Conservation (phyloP, 805 yeast genomes). For the Candida loeiensis region DNA sequence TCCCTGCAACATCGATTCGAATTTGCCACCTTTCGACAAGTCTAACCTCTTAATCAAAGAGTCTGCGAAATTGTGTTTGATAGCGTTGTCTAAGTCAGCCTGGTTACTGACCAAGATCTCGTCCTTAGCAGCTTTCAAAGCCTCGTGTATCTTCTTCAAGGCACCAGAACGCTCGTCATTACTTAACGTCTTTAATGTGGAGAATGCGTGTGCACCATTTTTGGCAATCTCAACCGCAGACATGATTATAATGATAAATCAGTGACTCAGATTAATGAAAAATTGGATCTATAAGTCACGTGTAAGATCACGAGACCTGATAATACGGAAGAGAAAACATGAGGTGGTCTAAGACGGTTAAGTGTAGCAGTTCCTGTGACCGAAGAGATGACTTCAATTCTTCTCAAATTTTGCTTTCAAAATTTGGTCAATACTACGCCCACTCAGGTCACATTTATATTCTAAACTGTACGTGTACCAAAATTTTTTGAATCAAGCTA, state of each 20-base stretch:
- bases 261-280: not conserved
- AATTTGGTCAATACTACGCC: too few relatives aligned
- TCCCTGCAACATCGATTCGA: conserved; percentile 92
- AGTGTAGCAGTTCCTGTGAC: too few relatives aligned
- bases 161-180: conserved; percentile 73
- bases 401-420: not conserved
- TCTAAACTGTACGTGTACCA: not conserved
- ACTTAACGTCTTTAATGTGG: conserved; percentile 71
- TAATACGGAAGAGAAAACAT: not conserved
- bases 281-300: not conserved
- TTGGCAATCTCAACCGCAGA: conserved; percentile 74
- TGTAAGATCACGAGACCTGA: not conserved
- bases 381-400: too few relatives aligned
- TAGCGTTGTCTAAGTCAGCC: conserved; percentile 70
- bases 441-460: not conserved
- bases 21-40: conserved; percentile 76
- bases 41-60: conserved; percentile 84
- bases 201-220: conserved; percentile 79
- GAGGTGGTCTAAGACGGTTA: too few relatives aligned
- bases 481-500: not conserved
- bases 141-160: conserved; percentile 67
- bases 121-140: conserved; percentile 54
- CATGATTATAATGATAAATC: not conserved
- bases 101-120: conserved; percentile 69
- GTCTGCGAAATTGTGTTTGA: conserved; percentile 54